These are phyloP conservation scores for Eutrema japonicum DNA, from an alignment of 345 rosid genomes.

Conservation along the genomic window DNA sequence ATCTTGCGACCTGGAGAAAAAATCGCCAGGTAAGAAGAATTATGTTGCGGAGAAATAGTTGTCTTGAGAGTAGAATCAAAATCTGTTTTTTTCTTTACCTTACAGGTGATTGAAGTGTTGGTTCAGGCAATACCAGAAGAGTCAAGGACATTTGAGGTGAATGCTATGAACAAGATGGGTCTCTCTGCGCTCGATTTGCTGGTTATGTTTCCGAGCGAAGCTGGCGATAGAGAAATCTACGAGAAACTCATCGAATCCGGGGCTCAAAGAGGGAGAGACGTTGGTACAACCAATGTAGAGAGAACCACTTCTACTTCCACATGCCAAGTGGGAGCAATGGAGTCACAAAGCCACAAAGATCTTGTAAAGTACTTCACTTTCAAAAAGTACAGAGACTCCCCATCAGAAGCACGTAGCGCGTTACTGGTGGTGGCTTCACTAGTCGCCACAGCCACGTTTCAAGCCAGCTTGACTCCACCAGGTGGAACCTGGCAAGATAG, in stretches of 20 bases:
- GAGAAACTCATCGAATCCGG: constrained; percentile 52
- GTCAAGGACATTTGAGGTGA: constrained; percentile 45
- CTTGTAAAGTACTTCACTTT: constrained; percentile 59
- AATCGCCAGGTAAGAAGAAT: constrained; percentile 40
- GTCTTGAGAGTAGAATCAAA: constrained; percentile 1
- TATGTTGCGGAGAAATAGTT: background rate
- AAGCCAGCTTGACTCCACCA: constrained; percentile 58
- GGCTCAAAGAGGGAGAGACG: constrained; percentile 45
- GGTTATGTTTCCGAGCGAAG: constrained; percentile 60
- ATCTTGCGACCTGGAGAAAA: constrained; percentile 53
- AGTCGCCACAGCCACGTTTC: constrained; percentile 60
- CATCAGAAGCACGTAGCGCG: constrained; percentile 54
- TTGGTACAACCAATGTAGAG: constrained; percentile 11
- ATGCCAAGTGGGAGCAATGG: constrained; percentile 21
- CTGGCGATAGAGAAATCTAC: constrained; percentile 57
- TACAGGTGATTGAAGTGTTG: constrained; percentile 58
- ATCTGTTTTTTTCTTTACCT: background rate
- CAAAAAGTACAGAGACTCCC: constrained; percentile 62
- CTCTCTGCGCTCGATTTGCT: constrained; percentile 57
- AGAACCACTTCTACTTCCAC: constrained; percentile 36
- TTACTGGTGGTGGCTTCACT: constrained; percentile 56
- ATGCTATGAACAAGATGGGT: constrained; percentile 49
- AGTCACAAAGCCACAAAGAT: constrained; percentile 27
- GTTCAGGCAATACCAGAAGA: constrained; percentile 36
- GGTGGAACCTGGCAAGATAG: constrained; percentile 64